A percentile compares a stretch with the other conserved stretches of the same genome.
These are phyloP conservation scores for Diacronema lutheri DNA, from an alignment of 78 protist genomes.

Conservation along the genomic window DNA sequence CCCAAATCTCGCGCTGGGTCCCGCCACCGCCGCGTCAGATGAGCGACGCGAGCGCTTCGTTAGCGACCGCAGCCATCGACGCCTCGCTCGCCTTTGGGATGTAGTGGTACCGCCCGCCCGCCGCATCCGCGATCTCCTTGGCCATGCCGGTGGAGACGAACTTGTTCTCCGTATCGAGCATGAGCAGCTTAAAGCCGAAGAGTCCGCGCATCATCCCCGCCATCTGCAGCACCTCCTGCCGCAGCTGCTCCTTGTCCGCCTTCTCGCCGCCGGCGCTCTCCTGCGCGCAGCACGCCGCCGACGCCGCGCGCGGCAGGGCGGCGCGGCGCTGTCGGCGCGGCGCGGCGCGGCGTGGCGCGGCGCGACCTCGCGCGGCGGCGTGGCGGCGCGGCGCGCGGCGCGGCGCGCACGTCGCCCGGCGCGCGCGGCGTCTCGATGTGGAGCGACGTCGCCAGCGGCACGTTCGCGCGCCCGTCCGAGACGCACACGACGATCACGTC, in stretches of 20 bases:
- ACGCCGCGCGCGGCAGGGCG: too few species aligned
- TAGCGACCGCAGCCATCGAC: conserved; percentile 8
- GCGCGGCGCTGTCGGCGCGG: background rate
- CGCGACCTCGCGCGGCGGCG: too few species aligned
- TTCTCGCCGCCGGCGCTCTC: background rate
- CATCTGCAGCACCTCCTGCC: conserved; percentile 41
- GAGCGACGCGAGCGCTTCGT: background rate
- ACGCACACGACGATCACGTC: conserved; percentile 39
- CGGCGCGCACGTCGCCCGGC: too few species aligned
- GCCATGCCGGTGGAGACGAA: conserved; percentile 9
- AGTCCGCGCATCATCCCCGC: conserved; percentile 9
- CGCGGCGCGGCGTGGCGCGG: background rate
- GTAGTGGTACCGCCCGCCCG: conserved; percentile 31
- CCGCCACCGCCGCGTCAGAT: too few species aligned
- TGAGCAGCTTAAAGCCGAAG: conserved; percentile 3
- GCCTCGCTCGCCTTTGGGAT: conserved; percentile 26
- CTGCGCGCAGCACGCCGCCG: background rate
- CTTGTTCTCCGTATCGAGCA: conserved; percentile 25
- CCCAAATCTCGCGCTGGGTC: too few species aligned
- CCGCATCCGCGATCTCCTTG: background rate
- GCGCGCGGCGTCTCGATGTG: background rate
- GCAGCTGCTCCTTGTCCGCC: conserved; percentile 24
- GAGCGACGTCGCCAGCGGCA: conserved; percentile 5
- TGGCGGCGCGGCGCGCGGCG: background rate
- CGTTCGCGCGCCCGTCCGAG: conserved; percentile 52